Percentiles rank a stretch among this genome's conserved stretches.
Conservation (phyloP, 2,329 filamentous ascomycete genomes). For the Plectosphaerella sp. region DNA sequence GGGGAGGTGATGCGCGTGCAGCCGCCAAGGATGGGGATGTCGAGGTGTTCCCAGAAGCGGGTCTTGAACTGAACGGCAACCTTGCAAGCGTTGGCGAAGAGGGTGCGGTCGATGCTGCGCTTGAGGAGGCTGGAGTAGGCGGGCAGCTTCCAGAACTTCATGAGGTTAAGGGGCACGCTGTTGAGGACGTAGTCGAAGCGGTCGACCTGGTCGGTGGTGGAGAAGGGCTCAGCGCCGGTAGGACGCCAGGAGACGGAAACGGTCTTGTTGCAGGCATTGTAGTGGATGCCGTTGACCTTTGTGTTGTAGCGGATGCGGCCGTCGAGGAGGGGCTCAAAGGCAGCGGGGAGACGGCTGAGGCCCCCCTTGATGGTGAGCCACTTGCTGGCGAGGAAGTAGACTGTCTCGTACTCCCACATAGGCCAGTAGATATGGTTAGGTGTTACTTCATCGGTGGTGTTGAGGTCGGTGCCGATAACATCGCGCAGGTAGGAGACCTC, state of each 20-base stretch:
- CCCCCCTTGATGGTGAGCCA: constrained; percentile 26
- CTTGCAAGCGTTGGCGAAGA: constrained; percentile 22
- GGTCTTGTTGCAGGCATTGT: constrained; percentile 14
- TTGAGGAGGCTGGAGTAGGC: constrained; percentile 23
- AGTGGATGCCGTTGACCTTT: constrained; percentile 17
- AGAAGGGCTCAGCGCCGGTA: constrained; percentile 15
- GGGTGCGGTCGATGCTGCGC: constrained; percentile 18
- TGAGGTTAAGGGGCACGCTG: constrained; percentile 29
- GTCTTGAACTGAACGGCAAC: constrained; percentile 54
- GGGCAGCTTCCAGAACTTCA: constrained; percentile 30
- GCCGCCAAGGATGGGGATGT: constrained; percentile 32
- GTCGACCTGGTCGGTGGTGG: constrained; percentile 18
- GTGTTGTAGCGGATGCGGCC: constrained; percentile 15
- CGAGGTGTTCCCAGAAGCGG: constrained; percentile 28
- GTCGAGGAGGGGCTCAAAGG: constrained; percentile 26
- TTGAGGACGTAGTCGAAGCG: constrained; percentile 32
- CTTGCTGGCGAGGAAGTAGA: constrained; percentile 18
- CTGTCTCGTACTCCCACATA: constrained; percentile 24
- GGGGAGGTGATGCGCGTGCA: constrained; percentile 43
- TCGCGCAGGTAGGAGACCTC: constrained; percentile 26
- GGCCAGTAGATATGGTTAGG: constrained; percentile 15
- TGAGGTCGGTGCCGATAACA: constrained; percentile 25
- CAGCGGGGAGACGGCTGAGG: constrained; percentile 26
- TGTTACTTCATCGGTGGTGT: constrained; percentile 30
- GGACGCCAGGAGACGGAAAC: constrained; percentile 14